Conservation (phyloP, 1,284 basidiomycete genomes). For the Malassezia vespertilionis region DNA sequence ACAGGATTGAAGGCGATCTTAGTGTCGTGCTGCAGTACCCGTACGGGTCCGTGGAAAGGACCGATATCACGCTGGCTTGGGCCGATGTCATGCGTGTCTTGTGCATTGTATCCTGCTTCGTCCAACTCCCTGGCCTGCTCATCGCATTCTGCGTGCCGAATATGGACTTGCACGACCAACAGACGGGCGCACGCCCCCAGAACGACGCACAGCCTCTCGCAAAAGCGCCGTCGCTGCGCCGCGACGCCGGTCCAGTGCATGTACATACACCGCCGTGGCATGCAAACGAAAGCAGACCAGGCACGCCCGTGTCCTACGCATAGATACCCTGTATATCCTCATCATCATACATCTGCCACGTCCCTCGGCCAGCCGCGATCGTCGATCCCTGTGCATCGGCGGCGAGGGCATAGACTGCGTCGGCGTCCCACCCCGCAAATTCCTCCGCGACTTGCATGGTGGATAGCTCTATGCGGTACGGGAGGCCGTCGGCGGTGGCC, state of each 20-base stretch:
- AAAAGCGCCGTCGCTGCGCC: too few species aligned
- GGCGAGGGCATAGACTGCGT: constrained; percentile 11
- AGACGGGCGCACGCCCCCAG: background rate
- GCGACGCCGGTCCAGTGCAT: background rate
- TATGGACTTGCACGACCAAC: constrained; percentile 1
- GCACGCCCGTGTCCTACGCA: background rate
- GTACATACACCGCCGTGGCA: constrained; percentile 2
- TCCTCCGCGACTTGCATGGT: constrained; percentile 20
- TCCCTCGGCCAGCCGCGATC: constrained; percentile 1
- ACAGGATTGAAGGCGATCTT: constrained; percentile 38
- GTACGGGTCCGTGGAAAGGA: constrained; percentile 31
- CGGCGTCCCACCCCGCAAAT: constrained; percentile 33
- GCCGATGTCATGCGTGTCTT: constrained; percentile 37
- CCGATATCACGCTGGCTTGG: constrained; percentile 45
- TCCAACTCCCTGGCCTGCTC: constrained; percentile 35
- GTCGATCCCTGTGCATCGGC: constrained; percentile 1
- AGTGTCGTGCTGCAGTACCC: constrained; percentile 44
- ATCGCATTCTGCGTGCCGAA: constrained; percentile 35
- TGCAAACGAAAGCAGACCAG: background rate
- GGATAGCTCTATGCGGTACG: constrained; percentile 15
- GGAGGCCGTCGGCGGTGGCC: constrained; percentile 31
- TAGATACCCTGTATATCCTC: background rate
- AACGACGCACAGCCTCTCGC: too few species aligned
- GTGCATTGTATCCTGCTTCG: constrained; percentile 32
- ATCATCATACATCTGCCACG: constrained; percentile 3